Evolutionary conservation across 441 rosid genomes (phyloP), one percentile per base, ranked within the genome.

Genomic region (Pelargonium myrrhifolium): DNA sequence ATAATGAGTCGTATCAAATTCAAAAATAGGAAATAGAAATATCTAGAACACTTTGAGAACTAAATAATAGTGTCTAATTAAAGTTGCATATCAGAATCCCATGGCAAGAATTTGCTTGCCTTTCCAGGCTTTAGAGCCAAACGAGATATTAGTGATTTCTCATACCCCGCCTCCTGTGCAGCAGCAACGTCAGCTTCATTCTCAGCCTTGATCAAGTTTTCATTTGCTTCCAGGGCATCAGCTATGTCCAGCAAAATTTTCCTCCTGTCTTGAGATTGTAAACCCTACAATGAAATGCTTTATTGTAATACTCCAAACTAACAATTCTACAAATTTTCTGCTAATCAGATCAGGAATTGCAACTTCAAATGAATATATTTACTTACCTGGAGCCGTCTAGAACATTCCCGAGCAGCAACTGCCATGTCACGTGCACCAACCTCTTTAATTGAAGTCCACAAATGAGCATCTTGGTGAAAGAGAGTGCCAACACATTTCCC

Each of bases 111-210:
- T 14, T 31, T 47, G 53, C 79, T 65, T 75, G 72, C 86, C 82
- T 83, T 83, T 53, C 82, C 84, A 55, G 81, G 81, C 74, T 78
- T 83, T 69, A 83, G 60, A 39, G 75, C 72, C 78, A 83, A 65
- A 56, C 86, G 82, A 69, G 82, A 66, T 69, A 83, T 42, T 18
- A 83, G 64, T 37, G 84, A 75, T 60, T 51, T 75, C 60, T 71
- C 84, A 69, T 83, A 83, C 69, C 86, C 86, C 11, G 76, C 80
- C 12, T 71, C 62, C 45, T 64, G 74, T 15, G 86, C 84, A 62
- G 75, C 80, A 68, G 79, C 78, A 69, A 83, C 60, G 31, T 80
- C 86, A 20, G 80, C 86, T 68, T 71, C 78, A 64, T 83, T 83
- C 67, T 83, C 86, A 49, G n/a, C 68, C 35, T 26, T 78, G 49